phyloP scores from a whole-genome alignment of 2,329 filamentous ascomycete genomes.

The Metarhizium anisopliae region DNA sequence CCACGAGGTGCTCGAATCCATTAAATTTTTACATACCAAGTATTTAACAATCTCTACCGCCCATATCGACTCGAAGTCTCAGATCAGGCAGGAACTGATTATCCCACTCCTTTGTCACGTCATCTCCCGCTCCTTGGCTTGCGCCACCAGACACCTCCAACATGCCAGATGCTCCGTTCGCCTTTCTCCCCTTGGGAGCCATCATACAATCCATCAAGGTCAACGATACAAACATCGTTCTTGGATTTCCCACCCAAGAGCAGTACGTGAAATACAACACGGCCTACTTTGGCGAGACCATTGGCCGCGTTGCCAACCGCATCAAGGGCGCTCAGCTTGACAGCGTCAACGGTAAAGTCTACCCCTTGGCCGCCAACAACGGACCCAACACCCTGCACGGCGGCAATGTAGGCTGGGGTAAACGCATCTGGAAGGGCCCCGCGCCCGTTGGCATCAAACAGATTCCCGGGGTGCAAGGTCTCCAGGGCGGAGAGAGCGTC shows the following conservation, averaged over 20 bases:
- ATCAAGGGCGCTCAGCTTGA: constrained; percentile 63
- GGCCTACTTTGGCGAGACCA: constrained; percentile 86
- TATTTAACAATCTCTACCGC: too few species aligned
- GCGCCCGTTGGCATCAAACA: constrained; percentile 42
- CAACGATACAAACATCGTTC: constrained; percentile 75
- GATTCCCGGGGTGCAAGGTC: constrained; percentile 40
- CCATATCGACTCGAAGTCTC: too few species aligned
- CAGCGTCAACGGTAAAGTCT: constrained; percentile 61
- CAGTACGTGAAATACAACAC: constrained; percentile 68
- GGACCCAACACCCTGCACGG: constrained; percentile 69
- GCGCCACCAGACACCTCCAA: not conserved
- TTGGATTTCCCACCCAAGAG: constrained; percentile 68
- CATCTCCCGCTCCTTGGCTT: not conserved
- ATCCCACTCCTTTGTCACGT: not conserved
- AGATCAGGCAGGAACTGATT: too few species aligned
- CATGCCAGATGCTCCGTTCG: constrained; percentile 43
- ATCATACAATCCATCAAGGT: constrained; percentile 76
- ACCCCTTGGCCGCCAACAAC: constrained; percentile 67
- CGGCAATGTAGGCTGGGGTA: constrained; percentile 69
- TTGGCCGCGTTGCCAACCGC: constrained; percentile 78
- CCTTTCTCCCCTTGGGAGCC: constrained; percentile 66
- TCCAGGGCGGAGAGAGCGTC: constrained; percentile 56
- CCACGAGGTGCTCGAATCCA: too few species aligned
- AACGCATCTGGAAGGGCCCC: constrained; percentile 68
- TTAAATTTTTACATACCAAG: too few species aligned